Percentiles rank a stretch among this genome's conserved stretches.
These are phyloP conservation scores for Cladophialophora immunda DNA, from an alignment of 2,329 filamentous ascomycete species.

Conservation along the genomic window DNA sequence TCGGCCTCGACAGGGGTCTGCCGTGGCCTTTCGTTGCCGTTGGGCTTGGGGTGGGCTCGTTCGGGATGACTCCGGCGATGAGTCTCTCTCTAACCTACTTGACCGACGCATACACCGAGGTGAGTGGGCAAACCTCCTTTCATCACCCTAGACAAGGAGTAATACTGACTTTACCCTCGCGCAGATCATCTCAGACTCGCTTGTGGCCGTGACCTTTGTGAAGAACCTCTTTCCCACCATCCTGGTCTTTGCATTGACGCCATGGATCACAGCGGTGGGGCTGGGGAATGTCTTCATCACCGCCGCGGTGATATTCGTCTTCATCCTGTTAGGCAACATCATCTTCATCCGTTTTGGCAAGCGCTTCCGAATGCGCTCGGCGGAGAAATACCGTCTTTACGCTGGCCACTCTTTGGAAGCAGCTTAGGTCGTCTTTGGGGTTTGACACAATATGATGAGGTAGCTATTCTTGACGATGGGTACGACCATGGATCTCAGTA, in stretches of 20 bases:
- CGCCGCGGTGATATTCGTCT: constrained; percentile 47
- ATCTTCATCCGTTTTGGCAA: constrained; percentile 48
- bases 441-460: no score
- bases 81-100: constrained; percentile 43
- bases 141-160: neutral
- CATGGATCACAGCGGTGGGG: constrained; percentile 51
- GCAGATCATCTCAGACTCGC: constrained; percentile 57
- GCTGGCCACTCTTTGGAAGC: neutral
- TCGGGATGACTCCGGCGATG: constrained; percentile 33
- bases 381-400: constrained; percentile 42
- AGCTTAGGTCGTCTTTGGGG: neutral
- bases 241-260: constrained; percentile 55
- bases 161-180: constrained; percentile 5
- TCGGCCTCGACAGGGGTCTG: constrained; percentile 40
- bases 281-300: constrained; percentile 52
- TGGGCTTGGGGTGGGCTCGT: constrained; percentile 36
- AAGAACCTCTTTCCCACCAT: constrained; percentile 54
- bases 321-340: constrained; percentile 42
- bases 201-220: constrained; percentile 56
- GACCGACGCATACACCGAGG: constrained; percentile 43
- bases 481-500: no score
- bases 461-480: no score
- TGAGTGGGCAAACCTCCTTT: constrained; percentile 33
- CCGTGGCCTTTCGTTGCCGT: constrained; percentile 45
- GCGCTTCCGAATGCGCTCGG: constrained; percentile 43